Conservation (phyloP, 805 yeast genomes). For the Blastobotrys peoriensis region DNA sequence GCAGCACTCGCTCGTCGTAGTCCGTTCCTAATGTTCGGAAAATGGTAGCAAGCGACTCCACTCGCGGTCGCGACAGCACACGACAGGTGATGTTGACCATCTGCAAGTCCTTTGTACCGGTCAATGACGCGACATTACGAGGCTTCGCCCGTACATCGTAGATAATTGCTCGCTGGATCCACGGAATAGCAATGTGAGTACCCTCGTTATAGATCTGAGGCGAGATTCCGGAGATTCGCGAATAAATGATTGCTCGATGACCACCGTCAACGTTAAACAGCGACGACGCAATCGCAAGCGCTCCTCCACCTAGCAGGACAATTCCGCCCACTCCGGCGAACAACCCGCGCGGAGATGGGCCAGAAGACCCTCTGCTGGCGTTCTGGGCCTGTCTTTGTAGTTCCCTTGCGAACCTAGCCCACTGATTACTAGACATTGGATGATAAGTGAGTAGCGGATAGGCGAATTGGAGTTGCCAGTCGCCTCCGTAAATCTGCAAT, state of each 20-base stretch:
- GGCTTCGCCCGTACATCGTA: conserved; percentile 98
- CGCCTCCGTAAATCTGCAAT: no score
- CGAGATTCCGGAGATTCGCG: conserved; percentile 79
- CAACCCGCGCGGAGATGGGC: conserved; percentile 45
- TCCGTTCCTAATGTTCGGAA: conserved; percentile 91
- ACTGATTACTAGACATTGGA: conserved; percentile 16
- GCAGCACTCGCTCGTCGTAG: conserved; percentile 94
- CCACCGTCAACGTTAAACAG: conserved; percentile 95
- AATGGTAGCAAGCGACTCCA: conserved; percentile 69
- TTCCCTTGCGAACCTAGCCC: conserved; percentile 19
- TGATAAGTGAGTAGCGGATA: no score
- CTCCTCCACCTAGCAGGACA: conserved; percentile 52
- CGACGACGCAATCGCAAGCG: conserved; percentile 47
- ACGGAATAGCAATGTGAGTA: conserved; percentile 89
- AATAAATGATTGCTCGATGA: conserved; percentile 92
- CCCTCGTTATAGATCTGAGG: conserved; percentile 85
- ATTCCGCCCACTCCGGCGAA: conserved; percentile 62
- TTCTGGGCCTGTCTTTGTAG: conserved; percentile 19
- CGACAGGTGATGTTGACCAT: conserved; percentile 99
- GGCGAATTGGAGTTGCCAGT: no score
- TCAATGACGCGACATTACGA: conserved; percentile 88
- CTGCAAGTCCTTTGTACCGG: conserved; percentile 97
- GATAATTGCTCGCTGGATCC: conserved; percentile 88
- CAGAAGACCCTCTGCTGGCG: conserved; percentile 26
- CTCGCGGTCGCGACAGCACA: conserved; percentile 85